phyloP scores from a whole-genome alignment of 352 stramenopile genomes.

The Globisporangium orthogonon region DNA sequence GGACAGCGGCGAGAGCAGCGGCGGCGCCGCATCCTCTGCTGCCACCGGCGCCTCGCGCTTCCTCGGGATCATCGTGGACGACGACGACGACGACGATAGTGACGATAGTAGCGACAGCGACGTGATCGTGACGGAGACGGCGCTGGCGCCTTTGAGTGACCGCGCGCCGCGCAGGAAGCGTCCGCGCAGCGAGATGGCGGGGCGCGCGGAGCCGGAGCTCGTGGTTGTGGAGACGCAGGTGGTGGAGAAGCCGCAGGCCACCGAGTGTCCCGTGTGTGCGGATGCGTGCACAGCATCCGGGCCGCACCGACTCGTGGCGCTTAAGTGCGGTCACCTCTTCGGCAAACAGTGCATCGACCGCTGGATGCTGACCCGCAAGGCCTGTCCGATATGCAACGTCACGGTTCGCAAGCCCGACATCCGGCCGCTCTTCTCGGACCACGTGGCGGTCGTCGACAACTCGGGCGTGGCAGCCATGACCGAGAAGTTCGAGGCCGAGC shows the following conservation, averaged over 20 bases:
- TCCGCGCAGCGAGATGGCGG: slow-evolving; percentile 9
- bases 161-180: slow-evolving; percentile 3
- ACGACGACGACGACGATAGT: slow-evolving; percentile 4
- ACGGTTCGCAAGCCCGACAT: slow-evolving; percentile 46
- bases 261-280: slow-evolving; percentile 73
- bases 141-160: not conserved
- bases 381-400: slow-evolving; percentile 64
- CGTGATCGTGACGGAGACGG: not conserved
- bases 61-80: slow-evolving; percentile 7
- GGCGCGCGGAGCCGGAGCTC: not conserved
- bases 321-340: slow-evolving; percentile 75
- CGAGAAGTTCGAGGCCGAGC: slow-evolving; percentile 55
- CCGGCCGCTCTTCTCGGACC: slow-evolving; percentile 54
- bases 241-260: slow-evolving; percentile 39
- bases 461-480: slow-evolving; percentile 47
- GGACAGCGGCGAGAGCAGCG: not conserved
- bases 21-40: not conserved
- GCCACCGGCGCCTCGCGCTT: not conserved
- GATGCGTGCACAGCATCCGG: slow-evolving; percentile 54
- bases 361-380: slow-evolving; percentile 29
- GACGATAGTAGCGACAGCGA: not conserved
- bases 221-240: slow-evolving; percentile 12
- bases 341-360: slow-evolving; percentile 70
- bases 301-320: slow-evolving; percentile 58
- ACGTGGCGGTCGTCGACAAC: slow-evolving; percentile 75